Evolutionary conservation across 805 yeast species (phyloP).

Genomic region (Candida manassasensis): DNA sequence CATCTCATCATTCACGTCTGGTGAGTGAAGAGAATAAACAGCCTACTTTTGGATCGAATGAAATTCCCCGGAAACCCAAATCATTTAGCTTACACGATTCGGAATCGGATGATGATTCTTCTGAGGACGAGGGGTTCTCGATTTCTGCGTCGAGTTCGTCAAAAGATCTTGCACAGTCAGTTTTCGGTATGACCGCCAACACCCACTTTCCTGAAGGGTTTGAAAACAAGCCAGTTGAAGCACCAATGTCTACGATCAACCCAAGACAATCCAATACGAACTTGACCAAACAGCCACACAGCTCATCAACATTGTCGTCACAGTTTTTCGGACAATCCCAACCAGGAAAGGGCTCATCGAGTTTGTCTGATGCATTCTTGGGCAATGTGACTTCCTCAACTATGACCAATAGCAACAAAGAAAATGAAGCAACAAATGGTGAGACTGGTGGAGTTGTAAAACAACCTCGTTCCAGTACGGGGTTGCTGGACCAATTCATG

Average conservation of each 20-base stretch:
- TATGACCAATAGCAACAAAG: neutral
- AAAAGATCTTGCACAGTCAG: slow-evolving; percentile 40
- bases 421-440: no score
- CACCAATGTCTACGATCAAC: slow-evolving; percentile 24
- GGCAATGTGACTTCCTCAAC: slow-evolving; percentile 10
- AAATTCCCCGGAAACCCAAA: neutral
- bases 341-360: slow-evolving; percentile 37
- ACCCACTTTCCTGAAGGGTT: slow-evolving; percentile 18
- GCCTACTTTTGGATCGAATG: no score
- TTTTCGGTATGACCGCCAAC: slow-evolving; percentile 16
- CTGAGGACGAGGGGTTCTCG: slow-evolving; percentile 29
- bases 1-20: no score
- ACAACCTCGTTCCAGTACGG: slow-evolving; percentile 5
- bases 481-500: slow-evolving; percentile 7
- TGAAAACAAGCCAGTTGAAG: slow-evolving; percentile 19
- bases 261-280: slow-evolving; percentile 32
- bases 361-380: slow-evolving; percentile 35
- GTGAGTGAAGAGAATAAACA: no score
- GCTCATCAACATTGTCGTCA: slow-evolving; percentile 35
- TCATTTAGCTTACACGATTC: slow-evolving; percentile 6
- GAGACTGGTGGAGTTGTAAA: neutral
- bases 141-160: slow-evolving; percentile 34
- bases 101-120: slow-evolving; percentile 11
- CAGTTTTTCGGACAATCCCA: slow-evolving; percentile 36
- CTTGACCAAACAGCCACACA: slow-evolving; percentile 36